These are phyloP conservation scores for Melaleuca alternifolia DNA, from an alignment of 345 rosid genomes.

Conservation along the genomic window DNA sequence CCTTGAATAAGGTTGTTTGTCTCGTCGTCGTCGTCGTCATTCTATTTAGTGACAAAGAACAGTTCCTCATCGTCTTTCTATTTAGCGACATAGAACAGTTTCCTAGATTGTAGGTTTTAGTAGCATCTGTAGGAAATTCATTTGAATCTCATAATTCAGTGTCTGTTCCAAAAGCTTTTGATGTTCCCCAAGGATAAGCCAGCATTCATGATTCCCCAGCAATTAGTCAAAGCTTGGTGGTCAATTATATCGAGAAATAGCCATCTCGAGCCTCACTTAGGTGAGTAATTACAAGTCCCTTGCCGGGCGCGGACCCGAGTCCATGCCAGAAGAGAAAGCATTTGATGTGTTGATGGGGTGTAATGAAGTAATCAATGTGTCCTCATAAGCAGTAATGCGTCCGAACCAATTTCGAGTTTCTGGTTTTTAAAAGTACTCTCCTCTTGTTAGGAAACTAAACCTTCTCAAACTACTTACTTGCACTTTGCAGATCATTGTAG, in stretches of 20 bases:
- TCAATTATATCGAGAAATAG: background rate
- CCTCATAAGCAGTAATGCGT: background rate
- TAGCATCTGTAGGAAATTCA: background rate
- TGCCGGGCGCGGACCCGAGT: background rate
- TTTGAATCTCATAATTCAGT: background rate
- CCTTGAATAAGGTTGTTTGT: background rate
- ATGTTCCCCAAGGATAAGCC: background rate
- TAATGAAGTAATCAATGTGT: background rate
- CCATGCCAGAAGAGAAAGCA: background rate
- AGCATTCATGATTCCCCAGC: background rate
- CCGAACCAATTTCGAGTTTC: background rate
- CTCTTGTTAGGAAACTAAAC: background rate
- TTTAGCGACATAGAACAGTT: background rate
- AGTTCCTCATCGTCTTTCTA: background rate
- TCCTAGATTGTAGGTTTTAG: slow-evolving; percentile 1
- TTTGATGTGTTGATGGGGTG: background rate
- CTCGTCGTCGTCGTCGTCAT: background rate
- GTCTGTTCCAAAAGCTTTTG: background rate
- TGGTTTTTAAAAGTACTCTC: background rate
- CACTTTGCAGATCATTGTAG: background rate
- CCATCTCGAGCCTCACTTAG: background rate
- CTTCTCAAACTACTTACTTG: background rate
- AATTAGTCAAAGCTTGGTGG: background rate
- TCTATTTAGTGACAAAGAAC: background rate
- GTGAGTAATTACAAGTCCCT: background rate